phyloP scores from a whole-genome alignment of 1,139 yeast genomes.

The Candida sp. region DNA sequence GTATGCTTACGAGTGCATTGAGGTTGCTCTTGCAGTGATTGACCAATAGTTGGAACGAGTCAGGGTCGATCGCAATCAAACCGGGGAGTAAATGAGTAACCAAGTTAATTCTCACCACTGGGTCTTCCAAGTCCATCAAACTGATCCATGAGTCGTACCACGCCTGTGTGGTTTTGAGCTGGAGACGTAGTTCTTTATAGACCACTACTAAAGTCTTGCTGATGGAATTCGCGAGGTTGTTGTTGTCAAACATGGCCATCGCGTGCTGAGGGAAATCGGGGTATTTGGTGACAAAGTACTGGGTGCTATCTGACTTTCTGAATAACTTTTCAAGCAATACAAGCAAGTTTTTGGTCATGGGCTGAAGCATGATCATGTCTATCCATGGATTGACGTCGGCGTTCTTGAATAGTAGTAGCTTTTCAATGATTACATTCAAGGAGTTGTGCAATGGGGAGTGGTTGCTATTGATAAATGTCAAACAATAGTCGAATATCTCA shows the following conservation, averaged over 20 bases:
- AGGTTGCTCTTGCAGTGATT: slow-evolving; percentile 28
- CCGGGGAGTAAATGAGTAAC: slow-evolving; percentile 62
- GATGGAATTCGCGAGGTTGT: slow-evolving; percentile 68
- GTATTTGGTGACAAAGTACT: slow-evolving; percentile 39
- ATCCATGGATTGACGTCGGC: slow-evolving; percentile 9
- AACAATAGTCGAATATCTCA: slow-evolving; percentile 51
- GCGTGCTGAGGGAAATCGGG: slow-evolving; percentile 52
- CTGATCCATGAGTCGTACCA: slow-evolving; percentile 64
- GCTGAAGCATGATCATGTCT: slow-evolving; percentile 12
- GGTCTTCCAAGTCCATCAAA: slow-evolving; percentile 37
- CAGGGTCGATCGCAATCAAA: slow-evolving; percentile 56
- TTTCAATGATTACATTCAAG: slow-evolving; percentile 58
- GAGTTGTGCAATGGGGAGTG: slow-evolving; percentile 76
- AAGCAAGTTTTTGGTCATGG: slow-evolving; percentile 10
- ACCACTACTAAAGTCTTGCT: slow-evolving; percentile 64
- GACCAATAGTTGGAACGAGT: slow-evolving; percentile 20
- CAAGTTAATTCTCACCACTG: slow-evolving; percentile 40
- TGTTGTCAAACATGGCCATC: slow-evolving; percentile 55
- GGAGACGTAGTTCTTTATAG: slow-evolving; percentile 26
- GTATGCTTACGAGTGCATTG: slow-evolving; percentile 53
- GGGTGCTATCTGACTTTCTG: slow-evolving; percentile 40
- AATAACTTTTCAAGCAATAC: slow-evolving; percentile 48
- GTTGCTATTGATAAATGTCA: slow-evolving; percentile 74
- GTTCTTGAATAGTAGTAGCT: slow-evolving; percentile 36
- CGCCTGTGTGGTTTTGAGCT: slow-evolving; percentile 20